A percentile compares a stretch with the other conserved stretches of the same genome.
phyloP scores from a whole-genome alignment of 768 basidiomycete species.

The Trametes meyenii region DNA sequence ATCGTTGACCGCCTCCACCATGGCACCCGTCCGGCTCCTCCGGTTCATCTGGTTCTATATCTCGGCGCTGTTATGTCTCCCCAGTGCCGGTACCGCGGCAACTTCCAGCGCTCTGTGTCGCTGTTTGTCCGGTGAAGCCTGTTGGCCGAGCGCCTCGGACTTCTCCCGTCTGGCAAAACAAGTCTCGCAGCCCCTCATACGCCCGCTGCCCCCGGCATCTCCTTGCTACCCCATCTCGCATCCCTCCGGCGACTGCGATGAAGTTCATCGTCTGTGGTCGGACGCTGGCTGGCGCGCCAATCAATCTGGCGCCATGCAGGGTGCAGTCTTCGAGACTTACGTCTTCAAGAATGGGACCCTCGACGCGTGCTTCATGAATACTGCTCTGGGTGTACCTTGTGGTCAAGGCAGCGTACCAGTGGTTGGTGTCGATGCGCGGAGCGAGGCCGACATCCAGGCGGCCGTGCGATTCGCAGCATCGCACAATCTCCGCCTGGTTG shows the following conservation, averaged over 20 bases:
- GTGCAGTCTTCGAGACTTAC: conserved; percentile 37
- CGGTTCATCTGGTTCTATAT: not conserved
- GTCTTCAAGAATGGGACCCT: conserved; percentile 49
- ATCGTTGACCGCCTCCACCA: not conserved
- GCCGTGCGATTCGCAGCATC: conserved; percentile 30
- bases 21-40: not conserved
- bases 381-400: conserved; percentile 42
- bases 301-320: conserved; percentile 45
- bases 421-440: conserved; percentile 29
- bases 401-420: conserved; percentile 47
- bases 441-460: conserved; percentile 35
- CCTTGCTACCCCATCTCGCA: conserved; percentile 43
- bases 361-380: conserved; percentile 54
- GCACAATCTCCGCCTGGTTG: conserved; percentile 31
- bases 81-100: not conserved
- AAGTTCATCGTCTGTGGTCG: conserved; percentile 30
- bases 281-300: conserved; percentile 46
- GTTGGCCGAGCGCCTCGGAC: conserved; percentile 44
- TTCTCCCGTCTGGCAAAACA: conserved; percentile 39
- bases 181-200: conserved; percentile 48
- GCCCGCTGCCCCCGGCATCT: conserved; percentile 43
- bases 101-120: conserved; percentile 9
- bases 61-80: not conserved
- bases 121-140: conserved; percentile 39
- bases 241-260: conserved; percentile 42